Conservation (phyloP, 257 asterid genomes). For the Striga asiatica region DNA sequence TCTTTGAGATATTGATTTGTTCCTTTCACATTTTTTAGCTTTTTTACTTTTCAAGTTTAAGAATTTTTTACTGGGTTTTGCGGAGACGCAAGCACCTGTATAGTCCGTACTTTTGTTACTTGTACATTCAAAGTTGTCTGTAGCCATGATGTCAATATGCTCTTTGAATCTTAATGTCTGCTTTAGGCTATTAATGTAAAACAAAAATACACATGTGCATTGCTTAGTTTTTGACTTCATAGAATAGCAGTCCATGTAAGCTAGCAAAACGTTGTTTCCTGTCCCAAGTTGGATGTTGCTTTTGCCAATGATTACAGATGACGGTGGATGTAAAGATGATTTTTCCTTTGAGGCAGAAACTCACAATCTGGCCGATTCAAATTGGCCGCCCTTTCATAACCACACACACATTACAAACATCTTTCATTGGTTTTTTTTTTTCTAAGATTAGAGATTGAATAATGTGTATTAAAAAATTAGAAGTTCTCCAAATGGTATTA, state of each 20-base stretch:
- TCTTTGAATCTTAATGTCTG: too few relatives aligned
- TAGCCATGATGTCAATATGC: not conserved
- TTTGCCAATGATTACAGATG: too few relatives aligned
- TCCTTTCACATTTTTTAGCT: not conserved
- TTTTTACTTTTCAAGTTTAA: conserved; percentile 1
- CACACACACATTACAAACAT: conserved; percentile 3
- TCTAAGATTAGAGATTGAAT: not conserved
- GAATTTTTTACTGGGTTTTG: not conserved
- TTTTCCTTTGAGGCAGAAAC: not conserved
- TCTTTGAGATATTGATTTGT: not conserved
- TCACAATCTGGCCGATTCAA: not conserved
- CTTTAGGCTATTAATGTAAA: too few relatives aligned
- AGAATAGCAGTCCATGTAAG: too few relatives aligned
- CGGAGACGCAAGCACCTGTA: not conserved
- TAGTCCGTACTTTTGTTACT: not conserved
- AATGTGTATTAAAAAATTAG: not conserved
- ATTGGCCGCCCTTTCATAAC: not conserved
- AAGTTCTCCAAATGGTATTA: not conserved
- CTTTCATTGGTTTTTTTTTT: not conserved
- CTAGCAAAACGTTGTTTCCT: too few relatives aligned
- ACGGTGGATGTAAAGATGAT: too few relatives aligned
- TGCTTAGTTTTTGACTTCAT: too few relatives aligned
- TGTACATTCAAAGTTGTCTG: not conserved
- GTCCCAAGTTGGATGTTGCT: too few relatives aligned
- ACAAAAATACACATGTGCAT: too few relatives aligned